Conservation (phyloP, 1,284 basidiomycete species). For the Wallemia hederae region DNA sequence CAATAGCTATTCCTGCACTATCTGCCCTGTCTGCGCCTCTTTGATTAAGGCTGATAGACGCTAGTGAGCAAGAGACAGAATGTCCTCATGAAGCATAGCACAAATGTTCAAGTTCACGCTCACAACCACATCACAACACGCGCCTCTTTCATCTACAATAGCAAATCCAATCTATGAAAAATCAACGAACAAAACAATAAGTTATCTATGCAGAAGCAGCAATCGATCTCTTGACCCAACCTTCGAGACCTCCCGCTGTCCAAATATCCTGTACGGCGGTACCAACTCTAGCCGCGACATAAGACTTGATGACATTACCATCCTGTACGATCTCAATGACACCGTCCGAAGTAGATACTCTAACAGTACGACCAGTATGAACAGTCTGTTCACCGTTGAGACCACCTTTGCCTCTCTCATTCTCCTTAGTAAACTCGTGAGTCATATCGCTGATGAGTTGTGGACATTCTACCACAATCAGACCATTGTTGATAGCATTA, state of each 20-base stretch:
- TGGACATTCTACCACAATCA: slow-evolving; percentile 79
- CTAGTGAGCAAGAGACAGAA: no score
- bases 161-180: no score
- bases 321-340: neutral
- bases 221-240: neutral
- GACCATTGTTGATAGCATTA: slow-evolving; percentile 93
- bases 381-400: slow-evolving; percentile 51
- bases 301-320: neutral
- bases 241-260: neutral
- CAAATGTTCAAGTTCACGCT: no score
- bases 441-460: slow-evolving; percentile 69
- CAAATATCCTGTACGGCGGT: neutral
- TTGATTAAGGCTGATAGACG: no score
- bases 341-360: neutral
- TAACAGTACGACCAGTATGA: neutral
- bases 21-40: no score
- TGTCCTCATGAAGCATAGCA: no score
- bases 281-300: neutral
- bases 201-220: no score
- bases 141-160: no score
- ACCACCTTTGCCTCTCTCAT: slow-evolving; percentile 43
- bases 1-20: no score
- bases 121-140: no score
- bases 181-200: no score
- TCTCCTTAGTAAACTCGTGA: slow-evolving; percentile 35